phyloP scores from a whole-genome alignment of 495 filamentous ascomycete genomes.

The Lasiosphaeria ovina region DNA sequence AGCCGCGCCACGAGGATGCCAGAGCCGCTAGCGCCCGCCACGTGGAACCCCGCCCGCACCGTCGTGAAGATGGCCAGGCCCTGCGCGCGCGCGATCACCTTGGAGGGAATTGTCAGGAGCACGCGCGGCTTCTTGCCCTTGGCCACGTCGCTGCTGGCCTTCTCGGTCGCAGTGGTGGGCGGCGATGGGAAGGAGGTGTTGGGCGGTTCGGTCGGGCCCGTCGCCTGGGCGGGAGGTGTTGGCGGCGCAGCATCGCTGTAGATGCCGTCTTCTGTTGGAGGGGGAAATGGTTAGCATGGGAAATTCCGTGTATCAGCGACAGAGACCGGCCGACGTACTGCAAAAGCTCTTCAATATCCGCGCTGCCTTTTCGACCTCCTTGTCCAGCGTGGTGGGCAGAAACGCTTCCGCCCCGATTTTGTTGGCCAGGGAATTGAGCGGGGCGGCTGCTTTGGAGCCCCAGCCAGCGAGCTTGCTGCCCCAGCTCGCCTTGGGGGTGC shows the following conservation, averaged over 20 bases:
- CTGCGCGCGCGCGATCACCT: constrained; percentile 72
- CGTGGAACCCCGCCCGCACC: constrained; percentile 75
- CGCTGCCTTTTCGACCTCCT: constrained; percentile 83
- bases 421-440: constrained; percentile 67
- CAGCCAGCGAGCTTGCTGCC: constrained; percentile 26
- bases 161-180: background rate
- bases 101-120: constrained; percentile 69
- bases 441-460: constrained; percentile 48
- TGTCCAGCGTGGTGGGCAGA: constrained; percentile 74
- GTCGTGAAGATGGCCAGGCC: constrained; percentile 82
- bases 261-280: constrained; percentile 30
- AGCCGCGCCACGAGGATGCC: constrained; percentile 69
- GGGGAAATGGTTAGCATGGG: constrained; percentile 1
- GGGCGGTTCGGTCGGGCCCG: constrained; percentile 1
- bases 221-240: constrained; percentile 11
- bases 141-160: background rate
- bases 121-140: constrained; percentile 27
- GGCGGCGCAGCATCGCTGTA: constrained; percentile 24
- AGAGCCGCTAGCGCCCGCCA: constrained; percentile 73
- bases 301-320: background rate
- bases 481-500: constrained; percentile 22
- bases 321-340: constrained; percentile 39
- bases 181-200: constrained; percentile 12
- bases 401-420: constrained; percentile 63
- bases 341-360: constrained; percentile 79